Base-by-base conservation (phyloP, 441 rosid genomes). In the Populus tomentosa region DNA sequence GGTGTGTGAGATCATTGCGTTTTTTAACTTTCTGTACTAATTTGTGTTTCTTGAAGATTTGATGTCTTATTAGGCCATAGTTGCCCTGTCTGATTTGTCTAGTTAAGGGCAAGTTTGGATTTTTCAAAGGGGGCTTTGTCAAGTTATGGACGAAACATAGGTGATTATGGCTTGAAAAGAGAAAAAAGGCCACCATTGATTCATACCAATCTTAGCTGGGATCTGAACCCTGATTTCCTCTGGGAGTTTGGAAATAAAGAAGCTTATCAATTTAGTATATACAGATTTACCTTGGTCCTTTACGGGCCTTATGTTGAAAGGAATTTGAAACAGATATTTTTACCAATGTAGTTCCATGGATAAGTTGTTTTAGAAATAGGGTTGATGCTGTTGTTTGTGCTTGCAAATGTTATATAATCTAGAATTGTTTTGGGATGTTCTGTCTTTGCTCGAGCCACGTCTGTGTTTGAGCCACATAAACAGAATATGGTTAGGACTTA, bases 1-100 rank as follows among this genome's bases (percentile, higher is more conserved):
- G 95, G 97, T 90, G 24, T 53, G 16, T 72, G 9, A 6, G 61
- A 59, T 69, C 21, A 7, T 62, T 4, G 9, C 46, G 1, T 21
- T 73, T 72, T 76, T 23, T 64, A 18, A 16, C 8, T 14, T 72
- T 71, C 23, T 23, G n/a, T 62, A 21, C 61, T 69, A 6, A 63
- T 53, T 70, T 11, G 63, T 7, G 23, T 13, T 20, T 24, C 11
- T 61, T 62, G 30, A 7, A 63, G 77, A 38, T 10, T 9, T 7
- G 5, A 33, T 20, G 10, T 23, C 5, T 73, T 59, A 6, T 24
- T 14, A 3, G 56, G 56, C 56, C 56, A 46, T 9, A 38, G 42
- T 13, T 46, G 56, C 56, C 18, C 16, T 13, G 16, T 46, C 6
- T 46, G 16, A 14, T 46, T 46, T 46, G 56, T 46, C 11, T 14